phyloP scores from a whole-genome alignment of 1,284 basidiomycete species.

The Kalmanozyma brasiliensis region DNA sequence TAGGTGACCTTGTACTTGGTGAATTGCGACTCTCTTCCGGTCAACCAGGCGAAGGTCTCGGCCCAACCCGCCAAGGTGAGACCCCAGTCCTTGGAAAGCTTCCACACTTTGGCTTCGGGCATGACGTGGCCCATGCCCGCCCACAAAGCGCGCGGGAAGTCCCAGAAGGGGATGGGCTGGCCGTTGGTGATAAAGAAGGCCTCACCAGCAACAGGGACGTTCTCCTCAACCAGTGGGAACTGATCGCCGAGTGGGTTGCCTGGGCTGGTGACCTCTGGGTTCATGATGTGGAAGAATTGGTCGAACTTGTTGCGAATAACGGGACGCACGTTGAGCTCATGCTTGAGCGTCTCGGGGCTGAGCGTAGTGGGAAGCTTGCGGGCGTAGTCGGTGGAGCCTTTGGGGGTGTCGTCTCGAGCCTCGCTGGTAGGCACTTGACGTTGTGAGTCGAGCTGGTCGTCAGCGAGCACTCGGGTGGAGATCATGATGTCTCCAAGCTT shows the following conservation, averaged over 20 bases:
- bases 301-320: constrained; percentile 78
- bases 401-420: constrained; percentile 48
- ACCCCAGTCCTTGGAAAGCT: constrained; percentile 53
- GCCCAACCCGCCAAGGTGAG: constrained; percentile 68
- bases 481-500: constrained; percentile 56
- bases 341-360: constrained; percentile 72
- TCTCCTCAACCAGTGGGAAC: constrained; percentile 69
- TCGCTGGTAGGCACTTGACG: constrained; percentile 60
- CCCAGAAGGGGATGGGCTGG: constrained; percentile 96
- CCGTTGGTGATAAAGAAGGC: constrained; percentile 98
- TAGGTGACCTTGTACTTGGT: constrained; percentile 87
- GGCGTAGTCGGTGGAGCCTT: constrained; percentile 61
- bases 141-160: constrained; percentile 89
- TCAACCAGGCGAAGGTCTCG: constrained; percentile 80
- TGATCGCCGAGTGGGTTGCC: constrained; percentile 52
- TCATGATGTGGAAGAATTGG: constrained; percentile 70
- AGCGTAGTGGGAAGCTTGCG: constrained; percentile 50
- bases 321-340: constrained; percentile 71
- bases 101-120: constrained; percentile 46
- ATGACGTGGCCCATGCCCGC: constrained; percentile 68
- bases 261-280: constrained; percentile 48
- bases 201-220: constrained; percentile 85
- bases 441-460: constrained; percentile 34
- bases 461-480: constrained; percentile 35
- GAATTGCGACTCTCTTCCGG: constrained; percentile 85